Conservation (phyloP, 2,329 filamentous ascomycete genomes). For the Colletotrichum somersetense region DNA sequence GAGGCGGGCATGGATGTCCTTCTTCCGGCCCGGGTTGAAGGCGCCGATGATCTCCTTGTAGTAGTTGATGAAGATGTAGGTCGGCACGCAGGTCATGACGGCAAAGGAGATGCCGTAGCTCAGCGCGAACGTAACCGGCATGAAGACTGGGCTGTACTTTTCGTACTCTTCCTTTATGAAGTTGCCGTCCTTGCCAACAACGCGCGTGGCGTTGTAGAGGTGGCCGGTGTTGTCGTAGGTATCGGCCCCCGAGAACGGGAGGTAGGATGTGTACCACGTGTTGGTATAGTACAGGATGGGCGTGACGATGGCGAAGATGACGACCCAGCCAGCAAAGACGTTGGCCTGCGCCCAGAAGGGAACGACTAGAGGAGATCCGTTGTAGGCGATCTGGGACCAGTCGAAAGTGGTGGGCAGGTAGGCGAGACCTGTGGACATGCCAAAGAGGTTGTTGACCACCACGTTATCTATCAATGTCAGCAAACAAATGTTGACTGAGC, state of each 20-base stretch:
- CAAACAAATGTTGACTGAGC: constrained; percentile 36
- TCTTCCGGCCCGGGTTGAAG: constrained; percentile 30
- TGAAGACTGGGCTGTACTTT: constrained; percentile 58
- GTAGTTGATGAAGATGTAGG: constrained; percentile 57
- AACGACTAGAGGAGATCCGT: constrained; percentile 57
- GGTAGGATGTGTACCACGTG: constrained; percentile 67
- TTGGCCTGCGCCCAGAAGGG: constrained; percentile 73
- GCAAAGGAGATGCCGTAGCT: constrained; percentile 54
- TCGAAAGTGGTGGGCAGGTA: constrained; percentile 49
- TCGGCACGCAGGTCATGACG: constrained; percentile 52
- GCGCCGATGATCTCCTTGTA: constrained; percentile 54
- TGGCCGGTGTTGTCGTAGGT: constrained; percentile 63
- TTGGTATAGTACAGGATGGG: constrained; percentile 71
- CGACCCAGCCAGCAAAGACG: constrained; percentile 71
- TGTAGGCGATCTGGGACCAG: constrained; percentile 46
- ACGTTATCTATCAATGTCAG: constrained; percentile 61
- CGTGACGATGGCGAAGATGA: constrained; percentile 66
- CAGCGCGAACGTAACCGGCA: constrained; percentile 52
- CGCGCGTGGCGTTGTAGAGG: constrained; percentile 63
- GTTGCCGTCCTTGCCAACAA: constrained; percentile 58
- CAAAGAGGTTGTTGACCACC: constrained; percentile 78
- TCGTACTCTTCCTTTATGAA: constrained; percentile 62
- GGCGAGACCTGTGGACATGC: constrained; percentile 49
- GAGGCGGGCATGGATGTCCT: constrained; percentile 50
- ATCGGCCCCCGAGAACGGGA: constrained; percentile 65